Evolutionary conservation across 73 alveolate species (phyloP).

Genomic region (Urostyla sp.): DNA sequence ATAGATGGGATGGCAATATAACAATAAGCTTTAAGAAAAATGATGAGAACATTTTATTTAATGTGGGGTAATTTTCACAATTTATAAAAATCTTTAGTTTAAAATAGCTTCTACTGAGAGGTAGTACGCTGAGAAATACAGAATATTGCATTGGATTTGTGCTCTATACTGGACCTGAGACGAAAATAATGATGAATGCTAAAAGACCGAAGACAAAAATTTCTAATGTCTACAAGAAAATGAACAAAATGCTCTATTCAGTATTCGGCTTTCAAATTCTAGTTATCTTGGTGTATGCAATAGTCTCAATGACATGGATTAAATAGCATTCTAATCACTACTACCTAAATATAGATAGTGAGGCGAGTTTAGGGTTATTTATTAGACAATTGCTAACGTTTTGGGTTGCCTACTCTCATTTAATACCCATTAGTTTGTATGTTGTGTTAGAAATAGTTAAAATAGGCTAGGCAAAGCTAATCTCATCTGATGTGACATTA

Average conservation of each 20-base stretch:
- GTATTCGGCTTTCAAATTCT: slow-evolving; percentile 51
- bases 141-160: slow-evolving; percentile 85
- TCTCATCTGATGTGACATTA: slow-evolving; percentile 66
- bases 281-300: slow-evolving; percentile 42
- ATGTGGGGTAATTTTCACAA: slow-evolving; percentile 1
- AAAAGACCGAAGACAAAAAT: slow-evolving; percentile 71
- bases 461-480: slow-evolving; percentile 77
- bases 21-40: too few species aligned
- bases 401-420: slow-evolving; percentile 87
- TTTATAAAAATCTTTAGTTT: too few species aligned
- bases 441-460: slow-evolving; percentile 91
- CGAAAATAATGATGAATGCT: slow-evolving; percentile 91
- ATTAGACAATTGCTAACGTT: slow-evolving; percentile 55
- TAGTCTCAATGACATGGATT: slow-evolving; percentile 65
- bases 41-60: slow-evolving; percentile 26
- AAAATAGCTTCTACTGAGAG: slow-evolving; percentile 89
- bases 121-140: slow-evolving; percentile 90
- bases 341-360: slow-evolving; percentile 41
- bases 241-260: slow-evolving; percentile 69
- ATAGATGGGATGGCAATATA: slow-evolving; percentile 87
- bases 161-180: slow-evolving; percentile 93
- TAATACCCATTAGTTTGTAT: slow-evolving; percentile 91
- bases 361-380: slow-evolving; percentile 28
- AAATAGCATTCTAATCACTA: slow-evolving; percentile 43
- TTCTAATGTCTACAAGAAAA: slow-evolving; percentile 71